A percentile compares a stretch with the other conserved stretches of the same genome.
Conservation (phyloP, 768 basidiomycete genomes). For the Tephrocybe rancida region DNA sequence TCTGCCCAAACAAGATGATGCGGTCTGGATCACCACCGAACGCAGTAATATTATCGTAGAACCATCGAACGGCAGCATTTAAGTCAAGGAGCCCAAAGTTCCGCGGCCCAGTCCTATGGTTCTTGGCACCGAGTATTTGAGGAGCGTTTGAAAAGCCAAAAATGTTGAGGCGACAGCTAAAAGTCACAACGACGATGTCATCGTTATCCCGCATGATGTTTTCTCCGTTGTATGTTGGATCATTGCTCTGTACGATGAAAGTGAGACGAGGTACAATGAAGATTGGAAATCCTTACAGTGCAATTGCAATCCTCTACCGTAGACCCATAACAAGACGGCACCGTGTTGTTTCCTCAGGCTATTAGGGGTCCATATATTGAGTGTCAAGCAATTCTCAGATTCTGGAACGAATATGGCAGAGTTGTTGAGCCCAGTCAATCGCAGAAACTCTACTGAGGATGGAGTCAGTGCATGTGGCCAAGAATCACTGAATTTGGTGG, state of each 20-base stretch:
- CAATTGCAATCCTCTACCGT: constrained; percentile 41
- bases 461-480: constrained; percentile 30
- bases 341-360: constrained; percentile 30
- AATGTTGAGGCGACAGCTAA: constrained; percentile 42
- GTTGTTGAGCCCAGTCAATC: constrained; percentile 21
- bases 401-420: constrained; percentile 29
- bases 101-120: constrained; percentile 26
- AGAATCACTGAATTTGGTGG: constrained; percentile 31
- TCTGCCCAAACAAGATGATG: constrained; percentile 38
- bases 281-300: constrained; percentile 24
- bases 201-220: constrained; percentile 36
- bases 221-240: constrained; percentile 30
- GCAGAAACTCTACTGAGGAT: constrained; percentile 24
- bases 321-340: constrained; percentile 40
- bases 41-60: constrained; percentile 46
- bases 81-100: constrained; percentile 43
- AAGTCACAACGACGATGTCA: constrained; percentile 36
- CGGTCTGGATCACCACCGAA: constrained; percentile 45
- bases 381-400: constrained; percentile 36
- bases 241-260: constrained; percentile 27
- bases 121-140: constrained; percentile 27
- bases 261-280: not conserved
- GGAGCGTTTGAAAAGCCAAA: constrained; percentile 43
- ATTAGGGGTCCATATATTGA: constrained; percentile 42
- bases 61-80: constrained; percentile 46